Base-by-base conservation (phyloP, 2,329 filamentous ascomycete species). In the Sporothrix brunneoviolacea region DNA sequence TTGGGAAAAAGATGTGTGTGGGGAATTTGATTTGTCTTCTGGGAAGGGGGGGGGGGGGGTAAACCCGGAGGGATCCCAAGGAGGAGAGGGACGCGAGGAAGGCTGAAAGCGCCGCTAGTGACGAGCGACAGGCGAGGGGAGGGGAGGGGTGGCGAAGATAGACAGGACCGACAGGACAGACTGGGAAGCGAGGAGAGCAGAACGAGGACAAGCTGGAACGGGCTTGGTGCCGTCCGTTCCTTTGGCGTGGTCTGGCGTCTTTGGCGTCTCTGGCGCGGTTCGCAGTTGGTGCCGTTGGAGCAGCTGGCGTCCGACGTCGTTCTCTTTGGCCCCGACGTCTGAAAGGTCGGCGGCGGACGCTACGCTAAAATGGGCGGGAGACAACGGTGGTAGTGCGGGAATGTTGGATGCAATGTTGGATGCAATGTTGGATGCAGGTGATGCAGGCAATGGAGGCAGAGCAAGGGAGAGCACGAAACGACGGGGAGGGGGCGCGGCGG, bases 371-470 rank as follows among this genome's bases (percentile, higher is more conserved):
- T n/a, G 32, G 39, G 22, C 39, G 28, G 35, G 36, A 45, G 40
- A 15, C 42, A 19, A 30, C 37, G 37, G 49, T 37, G 24, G 42
- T 51, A 40, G 49, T 37, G 49, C 43, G 42, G 49, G 30, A 47
- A 51, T 51, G 43, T 9, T 22, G 33, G 24, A 15, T 36, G 39
- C 33, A n/a, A n/a, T n/a, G n/a, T n/a, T n/a, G n/a, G n/a, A n/a
- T n/a, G n/a, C n/a, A n/a, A n/a, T n/a, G n/a, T n/a, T n/a, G n/a
- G n/a, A n/a, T n/a, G n/a, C n/a, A 36, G 33, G 28, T 40, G 13
- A 32, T 16, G 22, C 27, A 18, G 10, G 3, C 12, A 32, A 18
- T 36, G 28, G 22, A 35, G 10, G 39, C 10, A n/a, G 21, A 10
- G n/a, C 19, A 21, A 9, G 43, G 36, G 30, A 46, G 10, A 42